Conservation (phyloP, 495 filamentous ascomycete species). For the Aspergillus avenaceus region DNA sequence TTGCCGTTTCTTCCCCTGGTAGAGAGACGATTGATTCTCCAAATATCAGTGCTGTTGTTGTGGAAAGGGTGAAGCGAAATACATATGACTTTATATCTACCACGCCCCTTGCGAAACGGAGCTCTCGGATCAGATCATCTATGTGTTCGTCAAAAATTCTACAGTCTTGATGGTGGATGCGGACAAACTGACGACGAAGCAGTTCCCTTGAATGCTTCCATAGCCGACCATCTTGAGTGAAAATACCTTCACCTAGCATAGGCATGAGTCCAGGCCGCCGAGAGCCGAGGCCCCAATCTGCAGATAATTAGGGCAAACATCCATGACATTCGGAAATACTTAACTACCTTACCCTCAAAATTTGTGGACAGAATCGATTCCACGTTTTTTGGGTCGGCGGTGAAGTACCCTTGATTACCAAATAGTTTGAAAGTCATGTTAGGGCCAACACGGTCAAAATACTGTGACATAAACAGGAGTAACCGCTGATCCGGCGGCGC, state of each 20-base stretch:
- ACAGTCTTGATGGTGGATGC: constrained; percentile 15
- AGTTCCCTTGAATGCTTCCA: constrained; percentile 52
- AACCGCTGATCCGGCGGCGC: too few relatives aligned
- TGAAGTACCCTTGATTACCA: too few relatives aligned
- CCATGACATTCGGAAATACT: too few relatives aligned
- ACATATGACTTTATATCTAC: constrained; percentile 45
- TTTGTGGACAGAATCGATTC: too few relatives aligned
- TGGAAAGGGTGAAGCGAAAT: constrained; percentile 41
- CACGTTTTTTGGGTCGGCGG: too few relatives aligned
- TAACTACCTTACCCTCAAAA: too few relatives aligned
- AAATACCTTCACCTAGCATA: constrained; percentile 50
- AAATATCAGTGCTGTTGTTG: constrained; percentile 43
- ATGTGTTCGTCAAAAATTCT: constrained; percentile 18
- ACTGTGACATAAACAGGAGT: too few relatives aligned
- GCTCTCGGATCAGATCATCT: constrained; percentile 15
- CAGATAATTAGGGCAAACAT: too few relatives aligned
- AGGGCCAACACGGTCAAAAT: too few relatives aligned
- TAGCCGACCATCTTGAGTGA: constrained; percentile 45
- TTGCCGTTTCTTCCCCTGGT: background rate
- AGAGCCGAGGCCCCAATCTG: constrained; percentile 23
- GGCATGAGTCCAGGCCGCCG: constrained; percentile 29
- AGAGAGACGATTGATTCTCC: constrained; percentile 38
- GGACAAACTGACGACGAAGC: constrained; percentile 41
- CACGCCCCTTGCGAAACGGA: constrained; percentile 14
- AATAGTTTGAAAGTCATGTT: too few relatives aligned